Base-by-base conservation (phyloP, 1,284 basidiomycete species). In the Mycosarcoma mackinlayi region DNA sequence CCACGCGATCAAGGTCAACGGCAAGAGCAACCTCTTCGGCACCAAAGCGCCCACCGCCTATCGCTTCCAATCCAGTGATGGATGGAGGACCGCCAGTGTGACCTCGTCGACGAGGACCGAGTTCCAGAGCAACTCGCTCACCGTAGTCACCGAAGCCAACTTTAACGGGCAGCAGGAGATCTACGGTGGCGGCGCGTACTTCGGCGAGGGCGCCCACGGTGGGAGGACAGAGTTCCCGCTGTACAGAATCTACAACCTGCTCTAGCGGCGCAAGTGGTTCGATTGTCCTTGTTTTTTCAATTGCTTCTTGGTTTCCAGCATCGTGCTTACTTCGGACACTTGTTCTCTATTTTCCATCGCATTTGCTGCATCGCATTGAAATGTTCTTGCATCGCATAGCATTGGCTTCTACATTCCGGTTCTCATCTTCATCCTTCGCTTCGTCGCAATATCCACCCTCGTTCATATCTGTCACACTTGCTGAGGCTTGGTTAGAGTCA, bases 131-230 rank as follows among this genome's bases (percentile, higher is more conserved):
- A 79, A 76, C 59, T 71, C 65, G 19, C 68, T 81, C 23, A 80
- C 78, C 14, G 73, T 65, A 9, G 71, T 81, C 11, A 58, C 68
- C 28, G 77, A 81, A 46, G 68, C 52, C 46, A 72, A 67, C 60
- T 73, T 75, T 55, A 40, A 60, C 18, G 79, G 78, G 18, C 60
- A 62, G n/a, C 50, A 56, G 38, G 41, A 71, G 40, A 52, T 81
- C 39, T 81, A 80, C 63, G 79, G 64, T 18, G 63, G 71, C 16
- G 76, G 79, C 13, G 79, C 79, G 16, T 81, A 76, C 73, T 81
- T 81, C 58, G 61, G 58, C n/a, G 68, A 81, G 18, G 76, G 77
- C 39, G 73, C 63, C 1, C 46, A 75, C 10, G 77, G 78, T 14
- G 78, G 75, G 1, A 66, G 76, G 30, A 53, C 49, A 3, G 37